Conservation (phyloP, 192 early-diverging fungal genomes). For the Anaeromyces robustus region DNA sequence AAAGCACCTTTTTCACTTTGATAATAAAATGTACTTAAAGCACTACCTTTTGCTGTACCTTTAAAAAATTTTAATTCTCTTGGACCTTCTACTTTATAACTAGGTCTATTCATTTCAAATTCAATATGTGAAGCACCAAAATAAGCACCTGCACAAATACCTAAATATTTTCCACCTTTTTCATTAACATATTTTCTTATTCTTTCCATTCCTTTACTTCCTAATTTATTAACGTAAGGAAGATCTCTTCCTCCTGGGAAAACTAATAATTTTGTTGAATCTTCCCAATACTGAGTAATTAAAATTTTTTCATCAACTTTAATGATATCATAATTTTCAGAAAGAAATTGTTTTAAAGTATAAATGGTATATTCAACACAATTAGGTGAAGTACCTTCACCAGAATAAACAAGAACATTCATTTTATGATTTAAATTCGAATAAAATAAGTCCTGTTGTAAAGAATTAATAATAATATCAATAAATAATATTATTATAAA, state of each 20-base stretch:
- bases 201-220: constrained; percentile 33
- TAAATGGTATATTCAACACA: constrained; percentile 42
- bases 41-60: constrained; percentile 53
- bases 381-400: constrained; percentile 49
- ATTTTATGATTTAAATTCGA: constrained; percentile 11
- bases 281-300: not conserved
- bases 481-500: not conserved
- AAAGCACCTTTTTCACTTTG: not conserved
- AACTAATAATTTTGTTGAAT: constrained; percentile 63
- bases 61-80: constrained; percentile 57
- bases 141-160: constrained; percentile 86
- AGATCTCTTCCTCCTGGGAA: constrained; percentile 80
- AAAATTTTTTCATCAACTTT: not conserved
- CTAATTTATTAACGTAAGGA: constrained; percentile 60
- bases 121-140: constrained; percentile 53
- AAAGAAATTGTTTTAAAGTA: constrained; percentile 61
- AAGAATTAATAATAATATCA: not conserved
- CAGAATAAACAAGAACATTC: constrained; percentile 75
- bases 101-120: constrained; percentile 52
- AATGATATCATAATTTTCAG: constrained; percentile 54
- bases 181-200: constrained; percentile 16
- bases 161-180: constrained; percentile 70
- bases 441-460: not conserved
- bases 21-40: not conserved
- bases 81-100: constrained; percentile 50